Evolutionary conservation across 176 grass and related monocot species (phyloP), one percentile per base, ranked within the genome.

Genomic region (Hordeum marinum): DNA sequence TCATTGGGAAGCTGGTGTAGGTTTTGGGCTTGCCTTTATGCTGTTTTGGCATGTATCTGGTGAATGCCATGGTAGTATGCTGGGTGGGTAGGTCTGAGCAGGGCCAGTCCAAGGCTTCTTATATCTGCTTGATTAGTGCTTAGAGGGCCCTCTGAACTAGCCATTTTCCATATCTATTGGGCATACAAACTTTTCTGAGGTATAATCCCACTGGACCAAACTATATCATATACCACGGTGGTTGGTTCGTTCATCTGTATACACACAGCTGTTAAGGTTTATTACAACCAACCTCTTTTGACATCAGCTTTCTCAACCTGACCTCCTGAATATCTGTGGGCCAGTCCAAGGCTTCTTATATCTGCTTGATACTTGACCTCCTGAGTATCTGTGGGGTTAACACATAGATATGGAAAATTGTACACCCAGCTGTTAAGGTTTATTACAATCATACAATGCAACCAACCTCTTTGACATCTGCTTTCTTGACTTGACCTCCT

Each of bases 181-280:
- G 26, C 20, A 27, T 36, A 45, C 58, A 64, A 64, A 20, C 39
- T 35, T 63, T 50, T 21, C 9, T 12, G 23, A 73, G 50, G 6
- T 7, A 52, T 52, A 66, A 64, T 63, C 68, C 68, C 12, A 45
- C 20, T 48, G 25, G 26, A 68, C 41, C 39, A 79, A 80, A 65
- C 61, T 13, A 18, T 42, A 46, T 36, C 18, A 24, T 68, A 27
- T 68, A 42, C 18, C 25, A 43, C 5, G 68, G 45, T 72, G 69
- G 2, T 61, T 73, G 36, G 24, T 43, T 83, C 7, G 17, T 73
- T 83, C 68, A 46, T 5, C 41, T 7, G 17, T 17, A 50, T 50
- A 25, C 73, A 57, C n/a, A 7, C 81, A 36, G 20, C 55, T 83
- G 82, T 83, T 83, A 63, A 35, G 68, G 42, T 50, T 74, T 74